phyloP scores from a whole-genome alignment of 306 rosid species.

The Gillenia trifoliata region DNA sequence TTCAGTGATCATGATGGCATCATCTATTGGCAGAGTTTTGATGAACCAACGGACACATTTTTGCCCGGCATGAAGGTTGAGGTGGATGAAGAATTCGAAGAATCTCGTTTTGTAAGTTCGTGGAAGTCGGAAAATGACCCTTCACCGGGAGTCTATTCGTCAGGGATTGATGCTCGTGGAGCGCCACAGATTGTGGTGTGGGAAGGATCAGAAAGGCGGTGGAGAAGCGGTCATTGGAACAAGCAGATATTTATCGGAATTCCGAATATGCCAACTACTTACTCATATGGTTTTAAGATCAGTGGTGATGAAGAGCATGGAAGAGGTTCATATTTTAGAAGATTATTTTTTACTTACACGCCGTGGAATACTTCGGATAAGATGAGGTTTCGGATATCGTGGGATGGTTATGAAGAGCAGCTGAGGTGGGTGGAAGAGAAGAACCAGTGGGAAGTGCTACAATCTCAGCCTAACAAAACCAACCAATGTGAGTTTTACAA shows the following conservation, averaged over 20 bases:
- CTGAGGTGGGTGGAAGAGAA: slow-evolving; percentile 29
- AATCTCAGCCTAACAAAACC: slow-evolving; percentile 36
- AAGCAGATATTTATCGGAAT: slow-evolving; percentile 47
- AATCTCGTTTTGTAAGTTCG: slow-evolving; percentile 35
- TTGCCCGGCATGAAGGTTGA: slow-evolving; percentile 60
- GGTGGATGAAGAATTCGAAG: slow-evolving; percentile 23
- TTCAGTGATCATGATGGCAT: neutral
- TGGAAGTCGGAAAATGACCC: slow-evolving; percentile 69
- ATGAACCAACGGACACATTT: slow-evolving; percentile 58
- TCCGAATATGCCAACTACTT: slow-evolving; percentile 30
- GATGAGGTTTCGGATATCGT: slow-evolving; percentile 50
- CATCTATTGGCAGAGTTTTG: slow-evolving; percentile 54
- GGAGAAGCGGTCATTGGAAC: slow-evolving; percentile 90
- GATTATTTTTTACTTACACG: slow-evolving; percentile 33
- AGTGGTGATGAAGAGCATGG: neutral
- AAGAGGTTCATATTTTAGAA: too few species aligned
- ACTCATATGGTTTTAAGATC: slow-evolving; percentile 46
- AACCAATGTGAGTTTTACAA: slow-evolving; percentile 57
- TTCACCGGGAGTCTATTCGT: slow-evolving; percentile 43
- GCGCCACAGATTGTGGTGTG: slow-evolving; percentile 67
- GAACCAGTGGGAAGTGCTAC: slow-evolving; percentile 35
- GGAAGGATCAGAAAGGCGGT: slow-evolving; percentile 47
- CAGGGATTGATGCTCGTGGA: slow-evolving; percentile 65
- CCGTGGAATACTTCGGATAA: slow-evolving; percentile 14
- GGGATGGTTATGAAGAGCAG: slow-evolving; percentile 60